phyloP scores from a whole-genome alignment of 192 early-diverging fungal genomes.

The Backusella psychrophila region DNA sequence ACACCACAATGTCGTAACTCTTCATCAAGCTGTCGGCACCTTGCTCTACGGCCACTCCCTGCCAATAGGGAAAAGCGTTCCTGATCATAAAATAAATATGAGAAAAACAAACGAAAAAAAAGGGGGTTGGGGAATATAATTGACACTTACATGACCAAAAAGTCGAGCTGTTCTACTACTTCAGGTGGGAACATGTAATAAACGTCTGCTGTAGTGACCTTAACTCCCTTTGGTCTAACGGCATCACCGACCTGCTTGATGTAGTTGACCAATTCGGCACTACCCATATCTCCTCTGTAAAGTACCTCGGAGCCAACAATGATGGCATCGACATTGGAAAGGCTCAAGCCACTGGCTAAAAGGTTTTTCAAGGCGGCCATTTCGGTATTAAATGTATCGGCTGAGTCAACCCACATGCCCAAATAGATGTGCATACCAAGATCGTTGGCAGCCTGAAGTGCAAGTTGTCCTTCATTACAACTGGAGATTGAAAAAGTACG shows the following conservation, averaged over 20 bases:
- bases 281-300: slow-evolving; percentile 51
- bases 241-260: slow-evolving; percentile 41
- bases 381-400: slow-evolving; percentile 43
- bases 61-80: slow-evolving; percentile 52
- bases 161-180: slow-evolving; percentile 52
- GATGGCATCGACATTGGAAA: slow-evolving; percentile 43
- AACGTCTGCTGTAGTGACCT: slow-evolving; percentile 56
- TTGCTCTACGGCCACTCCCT: slow-evolving; percentile 47
- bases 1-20: slow-evolving; percentile 47
- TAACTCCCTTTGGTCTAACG: slow-evolving; percentile 36
- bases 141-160: slow-evolving; percentile 54
- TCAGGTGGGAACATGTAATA: slow-evolving; percentile 42
- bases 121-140: not conserved
- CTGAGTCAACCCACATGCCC: slow-evolving; percentile 56
- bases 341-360: slow-evolving; percentile 38
- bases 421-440: slow-evolving; percentile 51
- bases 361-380: slow-evolving; percentile 39
- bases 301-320: slow-evolving; percentile 62
- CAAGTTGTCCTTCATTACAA: slow-evolving; percentile 54
- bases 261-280: slow-evolving; percentile 42
- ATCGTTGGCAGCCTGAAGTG: slow-evolving; percentile 50
- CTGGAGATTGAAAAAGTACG: slow-evolving; percentile 47
- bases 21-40: slow-evolving; percentile 46
- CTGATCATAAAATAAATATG: not conserved
- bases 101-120: not conserved